A percentile compares a stretch with the other conserved stretches of the same genome.
Conservation (phyloP, 2,329 filamentous ascomycete species). For the Aspergillus ochraceus region DNA sequence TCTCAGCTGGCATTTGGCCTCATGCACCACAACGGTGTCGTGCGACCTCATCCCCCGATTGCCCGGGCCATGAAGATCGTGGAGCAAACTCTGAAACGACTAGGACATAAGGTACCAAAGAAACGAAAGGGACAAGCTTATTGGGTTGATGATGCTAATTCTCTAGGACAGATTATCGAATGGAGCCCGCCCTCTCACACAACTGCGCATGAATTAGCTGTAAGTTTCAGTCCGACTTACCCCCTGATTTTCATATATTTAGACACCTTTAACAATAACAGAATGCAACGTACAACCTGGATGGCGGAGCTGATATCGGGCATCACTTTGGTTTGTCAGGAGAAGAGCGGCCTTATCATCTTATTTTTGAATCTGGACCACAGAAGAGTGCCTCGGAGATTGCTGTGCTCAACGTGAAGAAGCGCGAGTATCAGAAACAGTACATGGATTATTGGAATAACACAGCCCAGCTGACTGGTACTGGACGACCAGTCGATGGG, state of each 20-base stretch:
- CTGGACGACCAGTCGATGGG: slow-evolving; percentile 55
- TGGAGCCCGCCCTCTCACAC: slow-evolving; percentile 58
- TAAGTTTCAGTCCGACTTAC: slow-evolving; percentile 26
- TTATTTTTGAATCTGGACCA: slow-evolving; percentile 34
- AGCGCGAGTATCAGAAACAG: slow-evolving; percentile 56
- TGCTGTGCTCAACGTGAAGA: slow-evolving; percentile 52
- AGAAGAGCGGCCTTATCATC: slow-evolving; percentile 51
- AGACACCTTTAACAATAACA: slow-evolving; percentile 18
- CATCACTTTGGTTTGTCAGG: slow-evolving; percentile 55
- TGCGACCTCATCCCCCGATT: slow-evolving; percentile 59
- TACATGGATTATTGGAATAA: slow-evolving; percentile 67
- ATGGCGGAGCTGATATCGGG: slow-evolving; percentile 55
- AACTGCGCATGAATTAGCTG: slow-evolving; percentile 39
- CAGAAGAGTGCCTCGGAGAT: slow-evolving; percentile 46
- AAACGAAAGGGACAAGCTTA: neutral
- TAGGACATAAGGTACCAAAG: slow-evolving; percentile 51
- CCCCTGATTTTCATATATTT: too few relatives aligned
- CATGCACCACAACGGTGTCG: slow-evolving; percentile 52
- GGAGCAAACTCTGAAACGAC: slow-evolving; percentile 48
- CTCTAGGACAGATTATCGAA: slow-evolving; percentile 48
- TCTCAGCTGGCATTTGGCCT: slow-evolving; percentile 56
- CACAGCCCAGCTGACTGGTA: slow-evolving; percentile 52
- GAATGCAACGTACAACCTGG: slow-evolving; percentile 31
- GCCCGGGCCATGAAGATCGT: slow-evolving; percentile 54
- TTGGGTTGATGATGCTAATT: neutral